phyloP scores from a whole-genome alignment of 176 grass and related monocot genomes.

The Ananas comosus region DNA sequence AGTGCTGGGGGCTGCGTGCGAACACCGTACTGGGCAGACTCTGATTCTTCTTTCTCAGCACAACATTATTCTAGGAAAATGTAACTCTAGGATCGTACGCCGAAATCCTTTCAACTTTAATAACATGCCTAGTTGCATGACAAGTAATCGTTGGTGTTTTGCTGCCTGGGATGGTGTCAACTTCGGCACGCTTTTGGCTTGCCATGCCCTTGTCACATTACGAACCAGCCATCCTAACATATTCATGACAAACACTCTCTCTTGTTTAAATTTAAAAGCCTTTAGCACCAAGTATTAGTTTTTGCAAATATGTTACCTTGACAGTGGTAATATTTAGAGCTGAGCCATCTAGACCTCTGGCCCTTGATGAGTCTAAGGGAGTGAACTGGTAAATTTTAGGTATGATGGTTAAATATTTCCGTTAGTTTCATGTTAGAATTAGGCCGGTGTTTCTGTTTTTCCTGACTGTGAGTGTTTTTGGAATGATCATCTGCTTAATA shows the following conservation, averaged over 20 bases:
- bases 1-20: background rate
- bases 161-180: background rate
- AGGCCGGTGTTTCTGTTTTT: too few species aligned
- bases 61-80: too few species aligned
- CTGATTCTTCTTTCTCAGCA: too few species aligned
- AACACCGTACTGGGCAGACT: background rate
- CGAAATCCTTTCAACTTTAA: background rate
- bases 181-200: background rate
- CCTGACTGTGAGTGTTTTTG: too few species aligned
- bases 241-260: too few species aligned
- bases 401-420: too few species aligned
- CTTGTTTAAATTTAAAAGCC: too few species aligned
- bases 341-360: background rate
- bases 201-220: too few species aligned
- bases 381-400: too few species aligned
- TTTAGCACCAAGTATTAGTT: background rate
- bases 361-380: background rate
- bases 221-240: too few species aligned
- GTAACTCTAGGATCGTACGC: too few species aligned
- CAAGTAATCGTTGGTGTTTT: background rate
- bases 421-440: too few species aligned
- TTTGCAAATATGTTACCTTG: background rate
- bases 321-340: background rate
- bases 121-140: background rate
- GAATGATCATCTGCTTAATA: background rate